Conservation (phyloP, 2,329 filamentous ascomycete genomes). For the Hypoxylon sp. region DNA sequence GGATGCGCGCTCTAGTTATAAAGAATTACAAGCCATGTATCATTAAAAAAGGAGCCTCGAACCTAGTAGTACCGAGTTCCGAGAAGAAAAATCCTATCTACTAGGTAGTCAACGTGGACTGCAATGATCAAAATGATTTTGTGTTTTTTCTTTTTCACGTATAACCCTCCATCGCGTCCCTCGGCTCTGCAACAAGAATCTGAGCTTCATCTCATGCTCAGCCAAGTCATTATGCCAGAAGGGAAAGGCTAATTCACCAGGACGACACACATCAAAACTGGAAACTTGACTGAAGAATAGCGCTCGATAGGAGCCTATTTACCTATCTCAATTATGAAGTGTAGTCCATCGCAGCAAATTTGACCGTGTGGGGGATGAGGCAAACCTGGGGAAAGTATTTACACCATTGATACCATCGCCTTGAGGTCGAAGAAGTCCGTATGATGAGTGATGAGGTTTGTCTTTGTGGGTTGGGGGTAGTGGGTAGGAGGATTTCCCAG, state of each 20-base stretch:
- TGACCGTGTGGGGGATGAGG: constrained; percentile 1
- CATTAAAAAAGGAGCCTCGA: not conserved
- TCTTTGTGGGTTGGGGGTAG: constrained; percentile 7
- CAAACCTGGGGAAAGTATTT: constrained; percentile 18
- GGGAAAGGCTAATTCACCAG: not conserved
- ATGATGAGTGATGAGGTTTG: constrained; percentile 4
- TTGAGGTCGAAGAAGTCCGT: constrained; percentile 27
- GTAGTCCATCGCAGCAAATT: constrained; percentile 25
- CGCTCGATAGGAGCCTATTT: constrained; percentile 44
- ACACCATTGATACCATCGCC: constrained; percentile 27
- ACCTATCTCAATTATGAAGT: constrained; percentile 43
- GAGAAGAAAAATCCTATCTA: not conserved
- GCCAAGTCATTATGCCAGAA: not conserved
- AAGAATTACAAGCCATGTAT: not conserved
- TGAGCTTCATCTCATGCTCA: not conserved
- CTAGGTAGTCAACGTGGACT: not conserved
- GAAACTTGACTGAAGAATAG: constrained; percentile 11
- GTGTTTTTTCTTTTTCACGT: not conserved
- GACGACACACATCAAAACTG: not conserved
- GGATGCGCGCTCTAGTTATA: not conserved
- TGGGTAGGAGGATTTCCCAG: constrained; percentile 23
- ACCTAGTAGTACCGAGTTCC: not conserved
- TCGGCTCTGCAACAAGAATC: not conserved
- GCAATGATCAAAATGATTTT: not conserved
- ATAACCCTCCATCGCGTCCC: not conserved